A percentile compares a stretch with the other conserved stretches of the same genome.
phyloP scores from a whole-genome alignment of 768 basidiomycete genomes.

The Pseudohyphozyma bogoriensis region DNA sequence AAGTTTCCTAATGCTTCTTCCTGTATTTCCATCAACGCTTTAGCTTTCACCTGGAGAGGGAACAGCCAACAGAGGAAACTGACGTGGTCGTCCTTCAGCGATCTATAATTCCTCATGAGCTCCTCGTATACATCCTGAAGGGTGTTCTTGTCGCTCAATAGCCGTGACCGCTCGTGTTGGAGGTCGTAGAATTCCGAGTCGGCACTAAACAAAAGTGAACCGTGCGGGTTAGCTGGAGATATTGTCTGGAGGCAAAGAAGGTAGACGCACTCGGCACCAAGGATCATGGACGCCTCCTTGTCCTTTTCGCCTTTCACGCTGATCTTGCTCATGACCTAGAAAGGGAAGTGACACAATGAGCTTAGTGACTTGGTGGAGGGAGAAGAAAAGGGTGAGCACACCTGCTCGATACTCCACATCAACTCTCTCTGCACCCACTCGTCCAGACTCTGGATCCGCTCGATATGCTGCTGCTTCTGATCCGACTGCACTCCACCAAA shows the following conservation, averaged over 20 bases:
- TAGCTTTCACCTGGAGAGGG: neutral
- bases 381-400: no score
- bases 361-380: no score
- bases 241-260: neutral
- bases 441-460: constrained; percentile 71
- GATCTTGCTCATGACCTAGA: constrained; percentile 67
- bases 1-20: constrained; percentile 49
- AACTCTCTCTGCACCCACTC: constrained; percentile 76
- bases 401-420: constrained; percentile 91
- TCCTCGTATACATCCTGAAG: constrained; percentile 69
- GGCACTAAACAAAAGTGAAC: constrained; percentile 43
- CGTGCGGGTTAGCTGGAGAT: neutral
- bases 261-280: constrained; percentile 66
- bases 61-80: neutral
- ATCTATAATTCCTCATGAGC: constrained; percentile 63
- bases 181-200: constrained; percentile 83
- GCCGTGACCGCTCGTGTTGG: constrained; percentile 65
- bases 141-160: constrained; percentile 74
- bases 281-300: constrained; percentile 48
- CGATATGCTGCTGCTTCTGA: constrained; percentile 76
- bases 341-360: no score
- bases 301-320: constrained; percentile 43
- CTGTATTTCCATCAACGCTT: constrained; percentile 16
- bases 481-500: no score
- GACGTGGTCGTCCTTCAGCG: constrained; percentile 45